Evolutionary conservation across 2,329 filamentous ascomycete species (phyloP).

Genomic region (Colletotrichum magnum): DNA sequence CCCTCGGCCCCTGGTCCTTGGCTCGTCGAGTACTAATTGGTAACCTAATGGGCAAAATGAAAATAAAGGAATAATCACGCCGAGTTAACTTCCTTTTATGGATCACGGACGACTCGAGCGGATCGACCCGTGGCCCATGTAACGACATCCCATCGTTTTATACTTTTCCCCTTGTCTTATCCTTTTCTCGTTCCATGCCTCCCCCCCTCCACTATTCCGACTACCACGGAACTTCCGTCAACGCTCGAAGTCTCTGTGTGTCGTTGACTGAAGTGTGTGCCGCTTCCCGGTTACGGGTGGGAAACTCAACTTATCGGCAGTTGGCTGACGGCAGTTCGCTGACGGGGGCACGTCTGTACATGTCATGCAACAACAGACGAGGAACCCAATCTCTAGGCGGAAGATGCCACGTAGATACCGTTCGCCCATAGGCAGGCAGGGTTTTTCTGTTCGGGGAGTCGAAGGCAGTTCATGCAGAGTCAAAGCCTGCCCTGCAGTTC

Average conservation of each 20-base stretch:
- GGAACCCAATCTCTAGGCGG: not conserved
- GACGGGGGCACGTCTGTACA: constrained; percentile 1
- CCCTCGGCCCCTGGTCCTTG: constrained; percentile 1
- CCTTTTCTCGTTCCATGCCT: no score
- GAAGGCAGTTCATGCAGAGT: constrained; percentile 15
- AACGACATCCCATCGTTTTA: constrained; percentile 16
- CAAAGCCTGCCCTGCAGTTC: constrained; percentile 4
- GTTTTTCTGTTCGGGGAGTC: not conserved
- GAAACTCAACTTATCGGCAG: constrained; percentile 23
- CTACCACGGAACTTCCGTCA: no score
- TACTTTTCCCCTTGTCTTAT: not conserved
- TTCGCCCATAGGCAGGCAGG: not conserved
- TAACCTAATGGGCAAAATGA: not conserved
- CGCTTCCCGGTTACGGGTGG: constrained; percentile 15
- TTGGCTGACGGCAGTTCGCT: not conserved
- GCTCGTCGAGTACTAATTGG: not conserved
- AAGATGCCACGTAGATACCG: not conserved
- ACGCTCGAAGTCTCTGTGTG: constrained; percentile 19
- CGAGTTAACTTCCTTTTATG: not conserved
- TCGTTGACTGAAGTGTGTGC: constrained; percentile 4
- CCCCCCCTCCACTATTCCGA: no score
- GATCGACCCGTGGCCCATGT: constrained; percentile 13
- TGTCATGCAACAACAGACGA: not conserved
- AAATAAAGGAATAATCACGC: not conserved
- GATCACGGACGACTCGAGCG: not conserved